Percentiles rank a stretch among this genome's conserved stretches.
Conservation (phyloP, 164 flowering plant species). For the Pachysandra terminalis region DNA sequence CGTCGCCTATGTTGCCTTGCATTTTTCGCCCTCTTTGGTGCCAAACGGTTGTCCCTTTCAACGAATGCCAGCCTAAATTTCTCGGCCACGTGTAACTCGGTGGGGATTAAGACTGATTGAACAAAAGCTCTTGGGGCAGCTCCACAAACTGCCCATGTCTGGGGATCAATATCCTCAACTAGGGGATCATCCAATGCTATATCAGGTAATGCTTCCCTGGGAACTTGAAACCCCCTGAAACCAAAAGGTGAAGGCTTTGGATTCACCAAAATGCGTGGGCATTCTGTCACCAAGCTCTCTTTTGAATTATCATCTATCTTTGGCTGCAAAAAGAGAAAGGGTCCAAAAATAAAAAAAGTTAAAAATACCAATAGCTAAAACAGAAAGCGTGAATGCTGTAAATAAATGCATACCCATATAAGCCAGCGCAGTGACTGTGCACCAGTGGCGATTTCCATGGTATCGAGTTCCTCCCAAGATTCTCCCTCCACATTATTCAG, state of each 20-base stretch:
- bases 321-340: constrained; percentile 53
- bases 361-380: background rate
- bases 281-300: constrained; percentile 55
- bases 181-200: constrained; percentile 48
- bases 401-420: constrained; percentile 67
- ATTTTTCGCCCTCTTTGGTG: constrained; percentile 92
- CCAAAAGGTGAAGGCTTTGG: constrained; percentile 74
- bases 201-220: constrained; percentile 56
- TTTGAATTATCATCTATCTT: constrained; percentile 58
- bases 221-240: constrained; percentile 49
- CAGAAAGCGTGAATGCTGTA: background rate
- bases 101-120: constrained; percentile 21
- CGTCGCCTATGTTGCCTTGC: constrained; percentile 88
- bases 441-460: constrained; percentile 47
- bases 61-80: constrained; percentile 87
- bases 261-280: constrained; percentile 77
- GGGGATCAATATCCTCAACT: constrained; percentile 70
- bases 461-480: constrained; percentile 88
- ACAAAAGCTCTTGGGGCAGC: constrained; percentile 14
- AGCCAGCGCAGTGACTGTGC: constrained; percentile 85
- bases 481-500: constrained; percentile 64
- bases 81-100: constrained; percentile 73
- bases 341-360: no score
- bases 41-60: constrained; percentile 75
- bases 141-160: constrained; percentile 57